Percentiles rank a stretch among this genome's conserved stretches.
phyloP scores from a whole-genome alignment of 371 early-diverging fungal genomes.

The Zopfochytrium polystomum region DNA sequence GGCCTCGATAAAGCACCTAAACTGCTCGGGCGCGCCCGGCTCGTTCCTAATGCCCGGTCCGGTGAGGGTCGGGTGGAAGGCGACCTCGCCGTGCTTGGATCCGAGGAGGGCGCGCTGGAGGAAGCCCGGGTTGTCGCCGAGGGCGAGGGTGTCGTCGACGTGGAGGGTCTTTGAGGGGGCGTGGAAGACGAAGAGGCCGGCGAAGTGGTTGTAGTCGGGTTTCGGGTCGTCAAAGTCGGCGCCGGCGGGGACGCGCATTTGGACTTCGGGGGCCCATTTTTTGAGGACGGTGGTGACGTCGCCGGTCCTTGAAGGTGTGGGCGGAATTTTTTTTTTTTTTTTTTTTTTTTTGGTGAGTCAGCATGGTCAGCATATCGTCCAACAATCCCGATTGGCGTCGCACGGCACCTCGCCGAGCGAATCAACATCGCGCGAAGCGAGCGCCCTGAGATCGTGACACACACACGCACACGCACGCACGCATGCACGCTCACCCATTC shows the following conservation, averaged over 20 bases:
- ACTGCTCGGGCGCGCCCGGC: slow-evolving; percentile 19
- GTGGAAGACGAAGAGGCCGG: slow-evolving; percentile 26
- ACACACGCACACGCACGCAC: not conserved
- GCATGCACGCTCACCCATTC: slow-evolving; percentile 14
- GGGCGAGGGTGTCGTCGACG: slow-evolving; percentile 5
- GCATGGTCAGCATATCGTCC: not conserved
- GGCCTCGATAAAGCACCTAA: slow-evolving; percentile 16
- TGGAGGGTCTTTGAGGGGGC: slow-evolving; percentile 18
- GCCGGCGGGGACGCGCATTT: slow-evolving; percentile 21
- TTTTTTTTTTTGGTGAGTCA: too few relatives aligned
- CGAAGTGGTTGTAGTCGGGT: slow-evolving; percentile 26
- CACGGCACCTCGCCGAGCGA: too few relatives aligned
- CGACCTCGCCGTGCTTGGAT: slow-evolving; percentile 1
- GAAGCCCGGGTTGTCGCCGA: slow-evolving; percentile 1
- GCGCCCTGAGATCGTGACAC: not conserved
- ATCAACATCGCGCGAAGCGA: too few relatives aligned
- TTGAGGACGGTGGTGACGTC: too few relatives aligned
- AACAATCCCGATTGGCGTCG: too few relatives aligned
- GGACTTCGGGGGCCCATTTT: slow-evolving; percentile 16
- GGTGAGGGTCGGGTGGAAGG: slow-evolving; percentile 20
- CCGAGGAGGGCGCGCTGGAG: not conserved
- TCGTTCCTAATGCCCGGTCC: slow-evolving; percentile 10
- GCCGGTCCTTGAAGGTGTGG: too few relatives aligned
- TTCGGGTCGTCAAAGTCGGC: slow-evolving; percentile 21
- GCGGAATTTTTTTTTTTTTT: too few relatives aligned